Evolutionary conservation across 2,329 filamentous ascomycete genomes (phyloP).

Genomic region (Neopestalotiopsis rosae): DNA sequence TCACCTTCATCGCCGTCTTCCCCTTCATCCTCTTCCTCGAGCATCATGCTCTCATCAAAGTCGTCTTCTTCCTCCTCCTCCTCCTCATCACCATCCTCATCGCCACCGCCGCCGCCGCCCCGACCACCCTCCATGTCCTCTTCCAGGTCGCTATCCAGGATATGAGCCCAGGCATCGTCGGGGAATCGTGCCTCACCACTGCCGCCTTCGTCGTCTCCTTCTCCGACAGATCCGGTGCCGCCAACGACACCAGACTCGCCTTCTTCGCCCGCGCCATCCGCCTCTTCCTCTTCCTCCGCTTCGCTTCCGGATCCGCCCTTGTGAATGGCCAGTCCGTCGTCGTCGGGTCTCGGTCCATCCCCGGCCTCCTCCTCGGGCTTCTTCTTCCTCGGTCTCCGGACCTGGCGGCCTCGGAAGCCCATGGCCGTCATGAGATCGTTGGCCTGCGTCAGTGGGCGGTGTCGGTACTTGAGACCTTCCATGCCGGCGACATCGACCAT

Average conservation of each 20-base stretch:
- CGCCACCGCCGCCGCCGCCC: conserved; percentile 25
- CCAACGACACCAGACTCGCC: not conserved
- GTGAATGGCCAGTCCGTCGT: conserved; percentile 12
- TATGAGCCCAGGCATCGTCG: conserved; percentile 34
- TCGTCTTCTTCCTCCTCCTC: conserved; percentile 31
- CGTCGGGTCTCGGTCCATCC: not conserved
- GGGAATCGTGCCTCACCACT: conserved; percentile 28
- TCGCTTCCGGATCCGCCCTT: conserved; percentile 23
- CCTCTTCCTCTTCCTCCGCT: conserved; percentile 26
- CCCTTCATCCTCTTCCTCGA: conserved; percentile 20
- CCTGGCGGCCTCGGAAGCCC: conserved; percentile 14
- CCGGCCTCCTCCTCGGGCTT: not conserved
- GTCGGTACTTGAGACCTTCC: conserved; percentile 24
- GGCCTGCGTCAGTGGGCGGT: conserved; percentile 17
- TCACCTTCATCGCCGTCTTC: conserved; percentile 30
- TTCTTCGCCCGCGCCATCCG: not conserved
- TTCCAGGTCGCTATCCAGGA: conserved; percentile 33
- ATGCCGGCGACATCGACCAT: conserved; percentile 31
- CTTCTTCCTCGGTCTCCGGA: not conserved
- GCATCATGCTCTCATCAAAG: not conserved
- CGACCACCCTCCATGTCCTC: conserved; percentile 25
- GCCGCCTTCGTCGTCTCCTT: conserved; percentile 26
- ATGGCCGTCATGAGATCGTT: conserved; percentile 15
- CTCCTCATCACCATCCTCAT: conserved; percentile 26
- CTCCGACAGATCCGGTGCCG: not conserved